A percentile compares a stretch with the other conserved stretches of the same genome.
phyloP scores from a whole-genome alignment of 2,329 filamentous ascomycete species.

The Monosporascus sp. region DNA sequence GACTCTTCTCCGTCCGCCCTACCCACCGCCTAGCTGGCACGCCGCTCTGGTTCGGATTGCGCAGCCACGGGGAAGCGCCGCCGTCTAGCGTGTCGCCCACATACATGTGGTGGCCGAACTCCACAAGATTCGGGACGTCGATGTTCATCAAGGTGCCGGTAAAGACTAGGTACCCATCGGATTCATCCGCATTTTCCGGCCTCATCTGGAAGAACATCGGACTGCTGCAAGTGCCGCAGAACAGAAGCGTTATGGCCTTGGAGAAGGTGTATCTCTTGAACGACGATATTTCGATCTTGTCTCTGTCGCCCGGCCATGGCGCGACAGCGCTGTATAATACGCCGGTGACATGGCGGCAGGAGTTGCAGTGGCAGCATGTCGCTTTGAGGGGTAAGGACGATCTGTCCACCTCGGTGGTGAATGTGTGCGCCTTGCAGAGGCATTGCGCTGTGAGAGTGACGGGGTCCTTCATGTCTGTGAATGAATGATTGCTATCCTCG shows the following conservation, averaged over 20 bases:
- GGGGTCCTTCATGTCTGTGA: neutral
- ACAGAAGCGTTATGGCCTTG: conserved; percentile 26
- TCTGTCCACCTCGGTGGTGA: conserved; percentile 26
- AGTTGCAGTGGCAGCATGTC: conserved; percentile 42
- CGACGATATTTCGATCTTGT: conserved; percentile 22
- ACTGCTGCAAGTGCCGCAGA: conserved; percentile 38
- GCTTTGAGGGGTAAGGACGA: conserved; percentile 36
- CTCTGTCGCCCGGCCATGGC: conserved; percentile 30
- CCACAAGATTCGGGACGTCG: conserved; percentile 23
- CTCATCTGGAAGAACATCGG: conserved; percentile 34
- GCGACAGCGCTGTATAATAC: conserved; percentile 31
- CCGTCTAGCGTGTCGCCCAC: conserved; percentile 47
- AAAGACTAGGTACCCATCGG: conserved; percentile 25
- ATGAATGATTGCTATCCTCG: too few species aligned
- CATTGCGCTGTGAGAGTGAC: conserved; percentile 32
- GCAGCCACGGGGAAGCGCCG: conserved; percentile 42
- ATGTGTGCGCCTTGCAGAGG: conserved; percentile 38
- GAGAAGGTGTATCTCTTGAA: conserved; percentile 34
- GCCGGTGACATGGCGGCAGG: conserved; percentile 41
- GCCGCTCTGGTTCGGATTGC: conserved; percentile 26
- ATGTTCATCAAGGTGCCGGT: conserved; percentile 33
- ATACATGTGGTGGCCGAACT: conserved; percentile 34
- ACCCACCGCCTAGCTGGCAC: conserved; percentile 20
- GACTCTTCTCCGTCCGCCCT: conserved; percentile 11
- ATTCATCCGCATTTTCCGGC: conserved; percentile 1